Base-by-base conservation (phyloP, 140 eudicot species). In the Senecio squalidus region DNA sequence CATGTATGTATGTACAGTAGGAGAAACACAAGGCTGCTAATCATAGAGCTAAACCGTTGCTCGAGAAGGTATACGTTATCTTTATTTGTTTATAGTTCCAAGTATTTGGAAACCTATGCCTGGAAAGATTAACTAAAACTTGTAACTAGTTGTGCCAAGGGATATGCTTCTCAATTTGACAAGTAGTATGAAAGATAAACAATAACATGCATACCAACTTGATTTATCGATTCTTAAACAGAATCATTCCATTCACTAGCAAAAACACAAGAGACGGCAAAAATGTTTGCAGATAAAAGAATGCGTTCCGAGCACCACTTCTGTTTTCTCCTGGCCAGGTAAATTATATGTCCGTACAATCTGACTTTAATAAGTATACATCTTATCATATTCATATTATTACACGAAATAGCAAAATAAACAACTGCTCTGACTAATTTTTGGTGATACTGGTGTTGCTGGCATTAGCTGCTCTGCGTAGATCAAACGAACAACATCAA, bases 261-360 rank as follows among this genome's bases (percentile, higher is more conserved):
- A n/a, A n/a, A n/a, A n/a, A n/a, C n/a, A 49, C 90, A 65, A 22
- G 83, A 77, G 67, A 72, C 79, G 31, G 89, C 98, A 3, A 82
- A 72, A 71, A 74, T 69, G 38, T 87, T 81, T 67, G 86, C 80
- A 27, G 96, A 92, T 80, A 92, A 62, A 69, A 82, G 81, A 36
- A 92, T 87, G 98, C 87, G 59, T 47, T 77, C 96, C 38, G 99
- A 92, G 95, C 88, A 20, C 88, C 96, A 44, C 98, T 92, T 79
- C 60, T 92, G 24, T 92, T 84, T 76, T 75, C 98, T 43, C 98
- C 96, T 53, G 96, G 96, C 26, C 96, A 92, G 93, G 96, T 92
- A 74, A 73, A 17, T 45, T 15, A 36, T 36, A 36, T 10, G 43
- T 36, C 43, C 10, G 43, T 2, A 13, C 14, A 9, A 15, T 36